A percentile compares a stretch with the other conserved stretches of the same genome.
phyloP scores from a whole-genome alignment of 164 flowering plant genomes.

The Liquidambar formosana region DNA sequence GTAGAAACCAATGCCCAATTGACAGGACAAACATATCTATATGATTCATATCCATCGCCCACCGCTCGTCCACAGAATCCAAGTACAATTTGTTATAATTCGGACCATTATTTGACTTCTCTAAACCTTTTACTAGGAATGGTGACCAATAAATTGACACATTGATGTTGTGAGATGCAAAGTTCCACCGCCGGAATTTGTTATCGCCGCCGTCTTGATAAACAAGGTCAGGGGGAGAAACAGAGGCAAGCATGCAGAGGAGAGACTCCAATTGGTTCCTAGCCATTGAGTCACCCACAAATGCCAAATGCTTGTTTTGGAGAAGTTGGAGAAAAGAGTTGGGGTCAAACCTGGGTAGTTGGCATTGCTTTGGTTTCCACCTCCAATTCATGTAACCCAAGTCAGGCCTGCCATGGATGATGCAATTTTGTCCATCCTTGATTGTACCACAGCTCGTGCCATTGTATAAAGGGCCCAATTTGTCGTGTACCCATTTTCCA shows the following conservation, averaged over 20 bases:
- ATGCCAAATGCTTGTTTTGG: conserved; percentile 66
- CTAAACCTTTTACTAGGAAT: conserved; percentile 73
- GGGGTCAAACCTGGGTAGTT: conserved; percentile 73
- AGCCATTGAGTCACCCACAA: conserved; percentile 95
- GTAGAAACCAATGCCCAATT: conserved; percentile 92
- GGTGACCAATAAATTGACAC: conserved; percentile 92
- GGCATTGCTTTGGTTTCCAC: conserved; percentile 74
- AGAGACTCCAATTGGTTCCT: conserved; percentile 93
- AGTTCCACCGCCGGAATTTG: conserved; percentile 76
- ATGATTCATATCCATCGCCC: conserved; percentile 63
- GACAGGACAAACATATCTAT: conserved; percentile 72
- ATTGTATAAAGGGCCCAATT: conserved; percentile 66
- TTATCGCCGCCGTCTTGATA: conserved; percentile 63
- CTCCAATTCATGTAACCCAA: conserved; percentile 70
- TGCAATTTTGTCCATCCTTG: conserved; percentile 84
- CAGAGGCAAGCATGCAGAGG: conserved; percentile 66
- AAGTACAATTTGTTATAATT: conserved; percentile 55
- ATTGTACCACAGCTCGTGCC: conserved; percentile 77
- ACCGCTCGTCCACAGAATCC: conserved; percentile 63
- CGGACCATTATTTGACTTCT: conserved; percentile 46
- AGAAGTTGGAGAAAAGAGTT: conserved; percentile 52
- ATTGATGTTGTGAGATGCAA: conserved; percentile 56
- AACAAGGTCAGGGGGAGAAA: conserved; percentile 57
- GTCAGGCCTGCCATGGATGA: conserved; percentile 80
- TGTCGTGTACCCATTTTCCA: conserved; percentile 74